phyloP scores from a whole-genome alignment of 164 flowering plant species.

The Umbellularia californica region DNA sequence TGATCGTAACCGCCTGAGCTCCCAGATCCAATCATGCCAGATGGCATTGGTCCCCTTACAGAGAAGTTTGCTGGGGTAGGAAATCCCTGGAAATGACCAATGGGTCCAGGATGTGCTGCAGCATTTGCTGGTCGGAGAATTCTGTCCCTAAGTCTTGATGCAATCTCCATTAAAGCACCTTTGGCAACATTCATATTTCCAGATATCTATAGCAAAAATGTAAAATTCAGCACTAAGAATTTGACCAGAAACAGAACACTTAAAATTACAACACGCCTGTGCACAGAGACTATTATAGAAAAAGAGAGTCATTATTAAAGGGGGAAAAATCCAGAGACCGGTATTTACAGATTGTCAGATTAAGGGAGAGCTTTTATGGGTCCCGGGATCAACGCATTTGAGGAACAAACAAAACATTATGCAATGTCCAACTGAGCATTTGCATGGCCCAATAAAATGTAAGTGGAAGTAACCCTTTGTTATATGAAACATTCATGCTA shows the following conservation, averaged over 20 bases:
- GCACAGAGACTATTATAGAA: too few species aligned
- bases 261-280: too few species aligned
- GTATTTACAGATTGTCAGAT: too few species aligned
- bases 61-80: constrained; percentile 31
- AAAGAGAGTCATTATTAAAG: too few species aligned
- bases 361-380: too few species aligned
- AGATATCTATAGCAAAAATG: constrained; percentile 41
- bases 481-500: background rate
- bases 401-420: too few species aligned
- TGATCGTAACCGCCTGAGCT: constrained; percentile 37
- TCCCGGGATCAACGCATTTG: too few species aligned
- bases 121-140: constrained; percentile 42
- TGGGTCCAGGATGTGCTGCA: constrained; percentile 34
- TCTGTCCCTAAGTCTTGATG: constrained; percentile 60
- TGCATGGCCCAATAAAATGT: background rate
- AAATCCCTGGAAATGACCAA: constrained; percentile 35
- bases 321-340: too few species aligned
- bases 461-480: background rate
- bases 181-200: constrained; percentile 54
- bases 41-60: constrained; percentile 27
- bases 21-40: constrained; percentile 33
- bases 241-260: background rate
- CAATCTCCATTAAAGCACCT: constrained; percentile 62
- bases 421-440: background rate
- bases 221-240: constrained; percentile 6